These are phyloP conservation scores for Erysimum pusillum DNA, from an alignment of 441 rosid species.

Conservation along the genomic window DNA sequence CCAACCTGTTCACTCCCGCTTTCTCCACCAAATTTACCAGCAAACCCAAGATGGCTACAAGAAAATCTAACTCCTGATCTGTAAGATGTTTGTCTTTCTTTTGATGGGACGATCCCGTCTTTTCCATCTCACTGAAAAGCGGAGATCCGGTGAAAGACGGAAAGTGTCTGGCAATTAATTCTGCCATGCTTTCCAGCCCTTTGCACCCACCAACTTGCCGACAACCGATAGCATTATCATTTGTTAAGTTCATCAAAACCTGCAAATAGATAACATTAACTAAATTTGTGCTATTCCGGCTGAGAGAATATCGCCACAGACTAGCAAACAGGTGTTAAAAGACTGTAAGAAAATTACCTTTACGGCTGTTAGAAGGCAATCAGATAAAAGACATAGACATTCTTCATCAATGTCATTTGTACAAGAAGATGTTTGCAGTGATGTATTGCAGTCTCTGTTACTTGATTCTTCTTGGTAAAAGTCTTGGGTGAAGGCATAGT, in stretches of 20 bases:
- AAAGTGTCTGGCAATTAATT: slow-evolving; percentile 84
- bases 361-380: slow-evolving; percentile 93
- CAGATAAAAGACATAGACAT: slow-evolving; percentile 67
- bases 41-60: slow-evolving; percentile 94
- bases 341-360: slow-evolving; percentile 61
- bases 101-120: slow-evolving; percentile 48
- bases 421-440: slow-evolving; percentile 55
- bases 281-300: slow-evolving; percentile 7
- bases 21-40: slow-evolving; percentile 98
- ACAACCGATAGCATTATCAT: slow-evolving; percentile 90
- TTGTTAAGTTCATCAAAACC: slow-evolving; percentile 98
- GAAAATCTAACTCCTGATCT: slow-evolving; percentile 96
- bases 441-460: slow-evolving; percentile 50
- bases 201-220: slow-evolving; percentile 88
- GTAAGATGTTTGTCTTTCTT: slow-evolving; percentile 69
- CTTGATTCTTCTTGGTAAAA: slow-evolving; percentile 65
- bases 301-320: neutral
- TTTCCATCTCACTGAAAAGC: slow-evolving; percentile 51
- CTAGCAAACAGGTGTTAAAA: slow-evolving; percentile 3
- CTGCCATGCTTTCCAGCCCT: slow-evolving; percentile 88
- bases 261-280: slow-evolving; percentile 48
- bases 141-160: slow-evolving; percentile 71
- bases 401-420: slow-evolving; percentile 63
- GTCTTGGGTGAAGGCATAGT: slow-evolving; percentile 82
- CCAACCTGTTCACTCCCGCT: slow-evolving; percentile 85